phyloP scores from a whole-genome alignment of 768 basidiomycete genomes.

The Auricularia sp. region DNA sequence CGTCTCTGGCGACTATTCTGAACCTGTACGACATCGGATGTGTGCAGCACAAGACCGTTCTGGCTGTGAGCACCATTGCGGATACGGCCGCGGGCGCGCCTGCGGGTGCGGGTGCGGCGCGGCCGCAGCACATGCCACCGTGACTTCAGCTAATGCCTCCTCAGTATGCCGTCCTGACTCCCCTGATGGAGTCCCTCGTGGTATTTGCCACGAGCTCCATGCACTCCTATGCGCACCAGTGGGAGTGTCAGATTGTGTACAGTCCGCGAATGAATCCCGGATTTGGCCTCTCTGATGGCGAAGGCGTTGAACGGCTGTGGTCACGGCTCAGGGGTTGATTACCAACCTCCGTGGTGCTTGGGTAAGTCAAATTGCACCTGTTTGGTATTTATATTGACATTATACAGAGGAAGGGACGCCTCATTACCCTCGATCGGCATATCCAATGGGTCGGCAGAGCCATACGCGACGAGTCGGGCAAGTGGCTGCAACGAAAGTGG shows the following conservation, averaged over 20 bases:
- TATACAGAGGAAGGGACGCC: neutral
- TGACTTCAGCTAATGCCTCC: neutral
- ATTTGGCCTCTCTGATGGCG: conserved; percentile 26
- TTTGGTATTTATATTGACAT: neutral
- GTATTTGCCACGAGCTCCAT: neutral
- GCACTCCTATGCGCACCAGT: conserved; percentile 4
- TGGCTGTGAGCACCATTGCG: neutral
- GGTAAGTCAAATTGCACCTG: neutral
- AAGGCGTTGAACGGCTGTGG: conserved; percentile 28
- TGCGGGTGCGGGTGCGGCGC: no score
- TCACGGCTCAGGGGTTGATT: neutral
- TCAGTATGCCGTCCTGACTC: neutral
- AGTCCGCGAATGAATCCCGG: conserved; percentile 13
- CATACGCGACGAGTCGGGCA: conserved; percentile 22
- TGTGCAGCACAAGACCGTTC: neutral
- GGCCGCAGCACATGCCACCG: no score
- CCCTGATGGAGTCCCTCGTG: neutral
- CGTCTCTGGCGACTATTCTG: neutral
- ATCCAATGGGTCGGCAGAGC: neutral
- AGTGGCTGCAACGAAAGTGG: conserved; percentile 22
- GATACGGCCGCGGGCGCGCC: no score
- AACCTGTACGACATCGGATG: neutral
- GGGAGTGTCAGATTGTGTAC: conserved; percentile 3
- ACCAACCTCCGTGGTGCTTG: neutral
- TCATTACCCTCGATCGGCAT: no score